Evolutionary conservation across 2,329 filamentous ascomycete genomes (phyloP).

Genomic region (Nemania sp.): DNA sequence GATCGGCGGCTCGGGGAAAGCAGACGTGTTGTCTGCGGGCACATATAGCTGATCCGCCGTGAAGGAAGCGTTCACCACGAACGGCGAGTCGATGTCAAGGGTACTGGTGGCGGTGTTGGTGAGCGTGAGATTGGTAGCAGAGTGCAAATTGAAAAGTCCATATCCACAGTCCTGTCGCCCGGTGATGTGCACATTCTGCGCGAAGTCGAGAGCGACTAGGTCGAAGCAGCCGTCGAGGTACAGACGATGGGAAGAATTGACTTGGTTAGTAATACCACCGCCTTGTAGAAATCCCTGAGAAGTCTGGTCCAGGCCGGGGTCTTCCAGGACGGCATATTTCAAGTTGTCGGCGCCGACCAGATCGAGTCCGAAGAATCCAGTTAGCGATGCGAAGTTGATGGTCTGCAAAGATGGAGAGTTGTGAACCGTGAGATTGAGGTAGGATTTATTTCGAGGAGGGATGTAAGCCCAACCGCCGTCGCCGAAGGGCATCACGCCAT

Average conservation of each 20-base stretch:
- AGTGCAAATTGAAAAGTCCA: neutral
- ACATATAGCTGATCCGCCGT: neutral
- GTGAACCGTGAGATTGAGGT: neutral
- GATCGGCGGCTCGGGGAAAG: neutral
- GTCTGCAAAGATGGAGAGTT: neutral
- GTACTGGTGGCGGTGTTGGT: neutral
- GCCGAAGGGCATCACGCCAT: neutral
- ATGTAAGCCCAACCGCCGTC: neutral
- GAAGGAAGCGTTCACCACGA: neutral
- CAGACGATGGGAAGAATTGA: neutral
- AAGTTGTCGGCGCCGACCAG: neutral
- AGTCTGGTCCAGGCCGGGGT: no score
- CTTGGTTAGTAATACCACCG: neutral
- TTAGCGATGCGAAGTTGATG: neutral
- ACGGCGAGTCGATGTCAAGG: neutral
- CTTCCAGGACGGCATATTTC: no score
- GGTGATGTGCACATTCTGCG: neutral
- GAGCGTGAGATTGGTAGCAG: neutral
- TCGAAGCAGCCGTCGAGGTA: neutral
- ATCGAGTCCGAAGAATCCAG: neutral
- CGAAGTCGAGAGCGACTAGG: neutral
- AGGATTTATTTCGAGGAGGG: neutral
- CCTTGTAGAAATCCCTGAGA: no score
- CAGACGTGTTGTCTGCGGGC: neutral
- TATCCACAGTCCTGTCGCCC: neutral